Evolutionary conservation across 768 basidiomycete species (phyloP).

Genomic region (Termitomyces eurrhizus): DNA sequence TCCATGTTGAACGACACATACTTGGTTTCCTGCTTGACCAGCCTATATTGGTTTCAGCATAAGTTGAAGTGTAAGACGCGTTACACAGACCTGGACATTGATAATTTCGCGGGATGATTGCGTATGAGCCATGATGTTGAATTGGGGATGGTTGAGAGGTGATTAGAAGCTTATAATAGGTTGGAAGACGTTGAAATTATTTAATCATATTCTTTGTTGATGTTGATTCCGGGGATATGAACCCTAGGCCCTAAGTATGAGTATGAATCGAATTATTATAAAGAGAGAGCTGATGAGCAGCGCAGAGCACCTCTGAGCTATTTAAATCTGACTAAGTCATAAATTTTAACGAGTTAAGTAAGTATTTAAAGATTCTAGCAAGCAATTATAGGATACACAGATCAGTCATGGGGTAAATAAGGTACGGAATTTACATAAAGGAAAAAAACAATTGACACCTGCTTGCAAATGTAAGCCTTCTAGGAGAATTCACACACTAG

Average conservation of each 20-base stretch:
- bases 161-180: too few relatives aligned
- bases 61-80: neutral
- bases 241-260: too few relatives aligned
- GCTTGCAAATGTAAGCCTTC: neutral
- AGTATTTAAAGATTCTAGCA: neutral
- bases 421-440: too few relatives aligned
- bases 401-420: too few relatives aligned
- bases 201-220: neutral
- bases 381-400: neutral
- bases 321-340: neutral
- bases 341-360: neutral
- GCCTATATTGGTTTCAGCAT: conserved; percentile 34
- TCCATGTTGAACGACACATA: conserved; percentile 14
- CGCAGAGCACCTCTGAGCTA: neutral
- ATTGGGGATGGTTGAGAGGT: neutral
- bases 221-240: too few relatives aligned
- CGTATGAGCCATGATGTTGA: neutral
- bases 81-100: conserved; percentile 1
- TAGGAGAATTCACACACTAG: neutral
- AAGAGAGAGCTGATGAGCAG: neutral
- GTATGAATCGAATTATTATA: neutral
- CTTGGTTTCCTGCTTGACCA: conserved; percentile 66
- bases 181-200: neutral
- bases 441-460: too few relatives aligned
- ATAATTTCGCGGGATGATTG: conserved; percentile 6